Conservation (phyloP, 2,329 filamentous ascomycete species). For the Aspergillus uvarum region DNA sequence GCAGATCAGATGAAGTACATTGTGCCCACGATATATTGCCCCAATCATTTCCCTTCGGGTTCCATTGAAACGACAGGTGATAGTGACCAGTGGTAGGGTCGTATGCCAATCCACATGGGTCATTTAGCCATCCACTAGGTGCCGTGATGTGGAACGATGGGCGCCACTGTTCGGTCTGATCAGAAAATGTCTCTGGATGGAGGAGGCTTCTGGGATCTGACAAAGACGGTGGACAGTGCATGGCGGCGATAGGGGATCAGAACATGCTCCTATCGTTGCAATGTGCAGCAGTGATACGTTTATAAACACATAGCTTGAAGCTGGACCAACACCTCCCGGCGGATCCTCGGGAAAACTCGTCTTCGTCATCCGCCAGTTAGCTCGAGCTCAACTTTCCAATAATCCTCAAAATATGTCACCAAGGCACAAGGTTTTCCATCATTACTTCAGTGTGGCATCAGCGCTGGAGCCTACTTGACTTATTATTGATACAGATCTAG, state of each 20-base stretch:
- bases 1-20: slow-evolving; percentile 39
- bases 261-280: background rate
- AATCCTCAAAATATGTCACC: no score
- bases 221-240: background rate
- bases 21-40: slow-evolving; percentile 46
- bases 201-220: background rate
- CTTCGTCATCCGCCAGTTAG: background rate
- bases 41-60: slow-evolving; percentile 43
- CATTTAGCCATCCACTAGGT: slow-evolving; percentile 45
- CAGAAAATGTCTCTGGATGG: background rate
- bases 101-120: slow-evolving; percentile 45
- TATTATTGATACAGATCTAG: no score
- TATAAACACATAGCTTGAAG: no score
- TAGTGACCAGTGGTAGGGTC: slow-evolving; percentile 42
- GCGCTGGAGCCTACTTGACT: no score
- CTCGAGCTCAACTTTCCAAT: no score
- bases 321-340: background rate
- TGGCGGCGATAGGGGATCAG: background rate
- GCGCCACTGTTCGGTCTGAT: slow-evolving; percentile 17
- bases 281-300: no score
- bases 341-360: background rate
- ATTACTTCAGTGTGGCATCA: no score
- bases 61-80: slow-evolving; percentile 47
- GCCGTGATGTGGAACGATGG: slow-evolving; percentile 41
- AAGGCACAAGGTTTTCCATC: no score